Base-by-base conservation (phyloP, 108 stramenopile genomes). In the Cylindrotheca fusiformis region DNA sequence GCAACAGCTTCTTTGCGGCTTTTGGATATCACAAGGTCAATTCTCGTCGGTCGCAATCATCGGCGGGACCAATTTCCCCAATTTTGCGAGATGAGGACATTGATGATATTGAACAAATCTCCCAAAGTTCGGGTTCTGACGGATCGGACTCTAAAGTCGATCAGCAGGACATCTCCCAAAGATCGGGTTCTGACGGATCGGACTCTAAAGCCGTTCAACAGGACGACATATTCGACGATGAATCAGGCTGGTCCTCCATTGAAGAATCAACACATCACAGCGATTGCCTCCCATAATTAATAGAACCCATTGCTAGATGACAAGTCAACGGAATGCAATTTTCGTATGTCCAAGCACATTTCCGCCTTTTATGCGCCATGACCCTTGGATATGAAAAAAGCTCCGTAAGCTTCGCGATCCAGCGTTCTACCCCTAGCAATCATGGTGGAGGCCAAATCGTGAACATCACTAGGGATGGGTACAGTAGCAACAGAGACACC, bases 391-490 rank as follows among this genome's bases (percentile, higher is more conserved):
- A 74, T 74, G 5, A 50, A 41, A 47, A 72, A 36, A 4, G 59
- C 62, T 5, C 72, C 72, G 55, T 64, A 74, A 1, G 72, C 72
- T 25, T 55, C 52, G 20, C 59, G 65, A 36, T 74, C 72, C 58
- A 66, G 30, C 23, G 60, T 51, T 8, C 69, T 60, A 46, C 63
- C 63, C 65, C 56, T 66, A 5, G 63, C 63, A 31, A 74, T 57
- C 72, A 74, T 67, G 1, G 52, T 60, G 21, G 52, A 21, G 24
- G 72, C 72, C 30, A 55, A 23, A 2, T 67, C 65, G 46, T 74
- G 72, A 61, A 49, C 18, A 1, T 74, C 72, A 27, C 18, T 21
- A 12, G 65, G 22, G 21, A 74, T 57, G 1, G 65, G 60, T 28
- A 74, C 31, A 10, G 51, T 53, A n/a, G 61, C 65, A 8, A 74